Conservation (phyloP, 495 filamentous ascomycete species). For the Aspergillus haitiensis region DNA sequence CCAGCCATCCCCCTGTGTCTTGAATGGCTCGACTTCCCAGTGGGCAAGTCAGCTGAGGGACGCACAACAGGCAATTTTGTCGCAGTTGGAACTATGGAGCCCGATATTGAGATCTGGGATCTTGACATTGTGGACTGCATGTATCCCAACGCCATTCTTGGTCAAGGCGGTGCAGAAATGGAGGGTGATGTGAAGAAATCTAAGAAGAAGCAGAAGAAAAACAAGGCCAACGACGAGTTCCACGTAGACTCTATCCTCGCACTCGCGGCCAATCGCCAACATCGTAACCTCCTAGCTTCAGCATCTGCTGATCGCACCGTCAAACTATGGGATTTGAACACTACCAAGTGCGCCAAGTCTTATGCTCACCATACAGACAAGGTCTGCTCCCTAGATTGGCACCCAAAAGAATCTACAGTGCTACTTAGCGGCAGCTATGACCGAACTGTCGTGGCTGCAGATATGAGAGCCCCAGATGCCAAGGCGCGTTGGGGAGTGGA, state of each 20-base stretch:
- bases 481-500: constrained; percentile 88
- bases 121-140: constrained; percentile 93
- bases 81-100: constrained; percentile 94
- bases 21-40: constrained; percentile 91
- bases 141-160: constrained; percentile 96
- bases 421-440: constrained; percentile 94
- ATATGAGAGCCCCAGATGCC: constrained; percentile 87
- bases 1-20: constrained; percentile 92
- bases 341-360: constrained; percentile 86
- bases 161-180: constrained; percentile 65
- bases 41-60: constrained; percentile 62
- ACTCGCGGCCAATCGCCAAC: constrained; percentile 85
- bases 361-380: constrained; percentile 92
- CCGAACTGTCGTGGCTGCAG: constrained; percentile 82
- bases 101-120: constrained; percentile 98
- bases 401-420: constrained; percentile 79
- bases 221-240: constrained; percentile 85
- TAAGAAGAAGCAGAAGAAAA: constrained; percentile 77
- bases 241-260: constrained; percentile 93
- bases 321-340: constrained; percentile 96
- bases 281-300: constrained; percentile 93
- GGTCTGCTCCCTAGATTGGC: constrained; percentile 93
- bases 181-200: constrained; percentile 59
- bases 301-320: constrained; percentile 94
- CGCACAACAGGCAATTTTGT: constrained; percentile 77